phyloP scores from a whole-genome alignment of 192 early-diverging fungal species.

The Coemansia sp. region DNA sequence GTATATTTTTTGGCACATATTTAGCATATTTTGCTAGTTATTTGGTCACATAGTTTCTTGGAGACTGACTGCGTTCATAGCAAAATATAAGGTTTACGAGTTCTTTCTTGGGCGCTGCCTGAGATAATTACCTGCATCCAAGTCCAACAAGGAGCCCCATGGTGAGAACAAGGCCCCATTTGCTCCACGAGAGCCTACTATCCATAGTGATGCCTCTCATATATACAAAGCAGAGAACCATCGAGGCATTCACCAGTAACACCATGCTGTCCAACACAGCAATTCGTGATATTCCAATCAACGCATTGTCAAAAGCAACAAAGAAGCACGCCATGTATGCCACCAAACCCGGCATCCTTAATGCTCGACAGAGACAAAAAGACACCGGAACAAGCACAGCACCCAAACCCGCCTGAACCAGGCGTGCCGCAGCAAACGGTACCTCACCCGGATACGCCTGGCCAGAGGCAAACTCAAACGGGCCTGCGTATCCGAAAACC shows the following conservation, averaged over 20 bases:
- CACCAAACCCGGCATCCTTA: conserved; percentile 4
- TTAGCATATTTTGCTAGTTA: no score
- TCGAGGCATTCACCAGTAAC: conserved; percentile 69
- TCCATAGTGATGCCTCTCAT: no score
- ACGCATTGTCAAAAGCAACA: conserved; percentile 65
- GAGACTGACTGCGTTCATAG: no score
- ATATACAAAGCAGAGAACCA: conserved; percentile 57
- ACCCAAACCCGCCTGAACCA: conserved; percentile 70
- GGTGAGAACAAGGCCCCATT: no score
- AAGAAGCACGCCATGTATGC: conserved; percentile 63
- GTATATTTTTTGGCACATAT: no score
- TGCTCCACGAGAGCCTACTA: no score
- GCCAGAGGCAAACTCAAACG: conserved; percentile 79
- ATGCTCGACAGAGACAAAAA: conserved; percentile 52
- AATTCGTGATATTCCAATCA: conserved; percentile 72
- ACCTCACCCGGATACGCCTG: conserved; percentile 75
- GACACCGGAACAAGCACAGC: conserved; percentile 73
- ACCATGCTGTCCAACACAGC: conserved; percentile 94
- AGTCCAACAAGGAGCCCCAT: no score
- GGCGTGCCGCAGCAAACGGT: conserved; percentile 75
- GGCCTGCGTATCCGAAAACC: conserved; percentile 72
- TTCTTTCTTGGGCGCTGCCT: no score
- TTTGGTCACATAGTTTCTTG: no score
- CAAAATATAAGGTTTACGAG: no score
- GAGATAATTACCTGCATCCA: no score